Evolutionary conservation across 169 alveolate genomes (phyloP), one percentile per base, ranked within the genome.

Genomic region (Cryptosporidium xiaoi): DNA sequence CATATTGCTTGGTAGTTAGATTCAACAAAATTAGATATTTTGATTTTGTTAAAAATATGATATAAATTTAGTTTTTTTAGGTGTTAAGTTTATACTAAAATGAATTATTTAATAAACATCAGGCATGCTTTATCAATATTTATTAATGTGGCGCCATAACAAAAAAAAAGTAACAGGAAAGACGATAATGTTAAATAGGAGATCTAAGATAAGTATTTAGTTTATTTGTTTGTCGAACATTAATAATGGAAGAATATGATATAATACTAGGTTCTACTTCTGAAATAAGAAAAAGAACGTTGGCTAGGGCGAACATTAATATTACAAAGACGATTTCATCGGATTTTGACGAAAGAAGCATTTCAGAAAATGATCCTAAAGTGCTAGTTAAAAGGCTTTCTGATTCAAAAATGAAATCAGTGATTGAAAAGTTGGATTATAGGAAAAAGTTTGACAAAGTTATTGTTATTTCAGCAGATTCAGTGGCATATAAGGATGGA

Each of bases 251-350:
- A 31, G 83, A 56, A 7, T 77, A 77, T n/a, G 56, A 18, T 20
- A 15, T 77, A 34, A 66, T 77, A 29, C 64, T 77, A 40, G 87
- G 87, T 36, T 60, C 87, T 8, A 77, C 77, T n/a, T 77, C 87
- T 15, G 64, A 77, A 40, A 77, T 68, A 18, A 56, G 87, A n/a
- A 77, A 51, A 40, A 48, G 12, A 40, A 62, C 64, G 13, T 62
- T 77, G 27, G 29, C 60, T 2, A 60, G 50, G 2, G 87, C 77
- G 36, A 62, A 62, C 24, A 56, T 77, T 3, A 18, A 62, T 13
- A 15, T 77, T 33, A 31, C 87, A 50, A 71, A 77, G 29, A 58
- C 24, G 29, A 51, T 77, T 27, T 77, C 87, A n/a, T 58, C 87
- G 34, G 87, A 77, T n/a, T 58, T 77, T 27, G 87, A 77, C 50